These are phyloP conservation scores for Alternaria brassicicola DNA, from an alignment of 2,329 filamentous ascomycete genomes.

Conservation along the genomic window DNA sequence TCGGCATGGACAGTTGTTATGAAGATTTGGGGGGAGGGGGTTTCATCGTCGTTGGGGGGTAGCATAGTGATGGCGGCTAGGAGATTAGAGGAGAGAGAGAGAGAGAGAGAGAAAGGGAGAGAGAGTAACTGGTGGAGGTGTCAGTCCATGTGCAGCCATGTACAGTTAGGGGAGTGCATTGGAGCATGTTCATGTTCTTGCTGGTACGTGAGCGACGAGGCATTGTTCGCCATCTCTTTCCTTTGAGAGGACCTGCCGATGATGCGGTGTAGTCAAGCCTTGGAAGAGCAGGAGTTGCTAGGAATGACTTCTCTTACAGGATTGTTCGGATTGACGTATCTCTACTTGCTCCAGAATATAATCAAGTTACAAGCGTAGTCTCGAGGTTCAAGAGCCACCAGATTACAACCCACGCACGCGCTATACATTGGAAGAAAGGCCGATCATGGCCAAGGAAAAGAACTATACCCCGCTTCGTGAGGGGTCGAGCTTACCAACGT, in stretches of 20 bases:
- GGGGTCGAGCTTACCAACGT: background rate
- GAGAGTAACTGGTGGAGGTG: background rate
- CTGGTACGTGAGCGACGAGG: too few relatives aligned
- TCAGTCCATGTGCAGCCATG: too few relatives aligned
- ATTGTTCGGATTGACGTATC: background rate
- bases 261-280: too few relatives aligned
- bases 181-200: too few relatives aligned
- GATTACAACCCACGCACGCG: background rate
- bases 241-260: too few relatives aligned
- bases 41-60: background rate
- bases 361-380: too few relatives aligned
- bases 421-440: background rate
- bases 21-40: background rate
- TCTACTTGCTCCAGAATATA: background rate
- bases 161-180: too few relatives aligned
- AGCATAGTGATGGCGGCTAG: background rate
- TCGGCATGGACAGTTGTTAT: slow-evolving; percentile 44
- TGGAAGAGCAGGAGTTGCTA: too few relatives aligned
- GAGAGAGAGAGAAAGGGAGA: too few relatives aligned
- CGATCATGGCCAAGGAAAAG: background rate
- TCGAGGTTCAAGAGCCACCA: background rate
- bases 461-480: background rate
- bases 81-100: background rate
- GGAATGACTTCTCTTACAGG: too few relatives aligned
- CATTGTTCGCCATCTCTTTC: too few relatives aligned